These are phyloP conservation scores for Apiospora aurea DNA, from an alignment of 2,329 filamentous ascomycete species.

Conservation along the genomic window DNA sequence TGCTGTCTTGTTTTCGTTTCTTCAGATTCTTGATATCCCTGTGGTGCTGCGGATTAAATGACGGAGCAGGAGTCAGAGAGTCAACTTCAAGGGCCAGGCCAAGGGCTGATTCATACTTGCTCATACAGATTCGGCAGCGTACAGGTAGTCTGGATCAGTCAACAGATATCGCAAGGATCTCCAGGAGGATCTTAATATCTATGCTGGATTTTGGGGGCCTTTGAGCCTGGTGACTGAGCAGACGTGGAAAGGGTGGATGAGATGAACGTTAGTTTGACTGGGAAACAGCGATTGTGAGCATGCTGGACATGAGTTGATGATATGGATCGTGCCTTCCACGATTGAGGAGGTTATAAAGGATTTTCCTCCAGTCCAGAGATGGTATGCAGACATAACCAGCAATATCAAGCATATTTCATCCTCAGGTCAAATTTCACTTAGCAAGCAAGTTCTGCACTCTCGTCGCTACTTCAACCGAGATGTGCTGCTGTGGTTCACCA, in stretches of 20 bases:
- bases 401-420: too few relatives aligned
- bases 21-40: too few relatives aligned
- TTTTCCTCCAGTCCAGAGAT: background rate
- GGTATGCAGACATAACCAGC: background rate
- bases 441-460: background rate
- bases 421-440: background rate
- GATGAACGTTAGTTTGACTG: background rate
- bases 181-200: background rate
- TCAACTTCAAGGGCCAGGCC: background rate
- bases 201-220: background rate
- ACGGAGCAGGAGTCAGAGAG: background rate
- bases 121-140: conserved; percentile 23
- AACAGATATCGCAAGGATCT: conserved; percentile 1
- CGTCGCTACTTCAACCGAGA: background rate
- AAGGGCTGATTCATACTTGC: background rate
- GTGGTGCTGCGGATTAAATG: too few relatives aligned
- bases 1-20: too few relatives aligned
- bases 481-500: background rate
- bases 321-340: background rate
- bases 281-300: background rate
- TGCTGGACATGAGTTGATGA: background rate
- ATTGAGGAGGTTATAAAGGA: background rate
- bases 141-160: conserved; percentile 24
- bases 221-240: background rate
- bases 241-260: background rate